These are phyloP conservation scores for Lignosus rhinocerotis DNA, from an alignment of 1,284 basidiomycete genomes.

Conservation along the genomic window DNA sequence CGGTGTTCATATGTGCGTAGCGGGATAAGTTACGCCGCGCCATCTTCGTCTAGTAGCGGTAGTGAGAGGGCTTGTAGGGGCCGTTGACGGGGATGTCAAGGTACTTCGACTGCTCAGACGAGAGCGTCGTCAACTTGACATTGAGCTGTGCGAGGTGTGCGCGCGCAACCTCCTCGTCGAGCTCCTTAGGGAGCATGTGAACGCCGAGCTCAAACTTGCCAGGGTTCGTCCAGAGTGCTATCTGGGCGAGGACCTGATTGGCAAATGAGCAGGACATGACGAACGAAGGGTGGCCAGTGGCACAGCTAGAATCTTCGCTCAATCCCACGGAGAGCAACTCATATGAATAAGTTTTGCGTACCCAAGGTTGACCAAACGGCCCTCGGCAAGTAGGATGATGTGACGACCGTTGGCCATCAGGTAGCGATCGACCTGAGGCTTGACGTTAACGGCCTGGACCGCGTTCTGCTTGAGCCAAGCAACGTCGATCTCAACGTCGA, in stretches of 20 bases:
- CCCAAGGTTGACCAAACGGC: slow-evolving; percentile 98
- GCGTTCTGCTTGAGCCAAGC: slow-evolving; percentile 98
- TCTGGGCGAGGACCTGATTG: slow-evolving; percentile 98
- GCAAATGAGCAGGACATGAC: slow-evolving; percentile 99
- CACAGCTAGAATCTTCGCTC: slow-evolving; percentile 49
- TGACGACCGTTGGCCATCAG: slow-evolving; percentile 91
- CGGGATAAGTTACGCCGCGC: slow-evolving; percentile 17
- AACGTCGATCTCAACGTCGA: slow-evolving; percentile 98
- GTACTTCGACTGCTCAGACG: slow-evolving; percentile 83
- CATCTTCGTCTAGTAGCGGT: slow-evolving; percentile 54
- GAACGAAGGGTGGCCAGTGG: slow-evolving; percentile 92
- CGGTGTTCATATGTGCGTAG: slow-evolving; percentile 40
- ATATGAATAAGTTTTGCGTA: slow-evolving; percentile 42
- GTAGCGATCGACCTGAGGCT: slow-evolving; percentile 99
- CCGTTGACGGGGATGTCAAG: slow-evolving; percentile 89
- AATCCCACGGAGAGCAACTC: not conserved
- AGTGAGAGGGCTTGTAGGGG: slow-evolving; percentile 91
- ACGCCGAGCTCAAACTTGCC: slow-evolving; percentile 91
- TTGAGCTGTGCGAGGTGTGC: slow-evolving; percentile 91
- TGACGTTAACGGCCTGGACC: slow-evolving; percentile 85
- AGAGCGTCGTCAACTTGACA: slow-evolving; percentile 90
- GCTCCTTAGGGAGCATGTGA: slow-evolving; percentile 95
- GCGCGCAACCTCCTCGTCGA: slow-evolving; percentile 98
- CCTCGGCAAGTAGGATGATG: slow-evolving; percentile 96
- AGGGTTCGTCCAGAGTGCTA: slow-evolving; percentile 95